Conservation (phyloP, 1,284 basidiomycete species). For the Apiotrichum porosum region DNA sequence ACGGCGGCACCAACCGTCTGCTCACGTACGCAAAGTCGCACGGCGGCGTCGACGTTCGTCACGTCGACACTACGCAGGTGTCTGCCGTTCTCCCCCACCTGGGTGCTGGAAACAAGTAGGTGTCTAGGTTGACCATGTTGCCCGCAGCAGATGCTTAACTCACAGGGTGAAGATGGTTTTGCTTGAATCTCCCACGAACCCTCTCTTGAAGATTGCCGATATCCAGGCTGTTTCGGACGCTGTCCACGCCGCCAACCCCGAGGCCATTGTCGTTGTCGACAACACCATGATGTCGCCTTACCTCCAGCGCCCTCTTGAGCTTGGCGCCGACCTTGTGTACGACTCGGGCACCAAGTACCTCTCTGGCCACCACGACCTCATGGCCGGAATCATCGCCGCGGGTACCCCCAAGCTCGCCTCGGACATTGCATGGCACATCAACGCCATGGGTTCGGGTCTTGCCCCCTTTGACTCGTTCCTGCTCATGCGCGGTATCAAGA, state of each 20-base stretch:
- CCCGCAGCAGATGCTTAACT: conserved; percentile 5
- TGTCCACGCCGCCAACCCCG: conserved; percentile 73
- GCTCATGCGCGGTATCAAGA: conserved; percentile 92
- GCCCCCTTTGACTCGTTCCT: conserved; percentile 96
- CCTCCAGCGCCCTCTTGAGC: conserved; percentile 88
- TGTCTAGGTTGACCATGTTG: neutral
- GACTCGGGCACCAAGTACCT: conserved; percentile 98
- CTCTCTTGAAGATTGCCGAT: conserved; percentile 92
- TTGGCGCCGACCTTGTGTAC: conserved; percentile 95
- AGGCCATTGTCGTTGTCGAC: conserved; percentile 86
- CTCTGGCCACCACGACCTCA: conserved; percentile 96
- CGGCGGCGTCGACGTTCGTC: conserved; percentile 83
- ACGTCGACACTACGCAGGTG: conserved; percentile 79
- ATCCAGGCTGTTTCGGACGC: conserved; percentile 71
- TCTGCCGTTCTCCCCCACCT: conserved; percentile 60
- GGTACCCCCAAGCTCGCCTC: conserved; percentile 86
- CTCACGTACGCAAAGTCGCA: conserved; percentile 85
- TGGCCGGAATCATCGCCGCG: conserved; percentile 93
- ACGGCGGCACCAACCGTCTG: conserved; percentile 95
- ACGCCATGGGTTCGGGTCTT: conserved; percentile 94
- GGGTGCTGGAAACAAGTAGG: conserved; percentile 57
- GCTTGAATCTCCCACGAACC: conserved; percentile 96
- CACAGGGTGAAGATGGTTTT: conserved; percentile 72
- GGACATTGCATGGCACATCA: conserved; percentile 87
- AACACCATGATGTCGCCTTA: conserved; percentile 99